Evolutionary conservation across 208 protist species (phyloP).

Genomic region (Porcisia deanei): DNA sequence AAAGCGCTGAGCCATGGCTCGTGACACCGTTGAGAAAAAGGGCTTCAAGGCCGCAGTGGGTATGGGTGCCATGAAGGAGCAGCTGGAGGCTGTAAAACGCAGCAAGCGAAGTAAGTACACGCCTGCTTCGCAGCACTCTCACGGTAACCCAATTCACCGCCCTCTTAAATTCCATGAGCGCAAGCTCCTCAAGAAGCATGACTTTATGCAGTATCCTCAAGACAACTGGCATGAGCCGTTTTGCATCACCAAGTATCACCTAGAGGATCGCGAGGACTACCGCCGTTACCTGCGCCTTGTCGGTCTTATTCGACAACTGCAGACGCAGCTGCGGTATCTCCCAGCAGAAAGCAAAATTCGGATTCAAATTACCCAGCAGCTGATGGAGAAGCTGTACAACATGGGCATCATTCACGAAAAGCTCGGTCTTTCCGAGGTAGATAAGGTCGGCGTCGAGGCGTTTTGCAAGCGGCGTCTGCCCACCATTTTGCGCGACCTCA

Average conservation of each 20-base stretch:
- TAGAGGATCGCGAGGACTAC: slow-evolving; percentile 93
- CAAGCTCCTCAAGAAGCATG: slow-evolving; percentile 90
- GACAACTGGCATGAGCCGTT: slow-evolving; percentile 93
- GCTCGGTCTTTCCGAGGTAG: slow-evolving; percentile 81
- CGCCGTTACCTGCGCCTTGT: slow-evolving; percentile 87
- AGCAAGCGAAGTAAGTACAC: slow-evolving; percentile 86
- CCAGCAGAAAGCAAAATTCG: slow-evolving; percentile 85
- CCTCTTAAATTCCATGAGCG: slow-evolving; percentile 89
- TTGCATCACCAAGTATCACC: slow-evolving; percentile 93
- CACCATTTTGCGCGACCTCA: slow-evolving; percentile 85
- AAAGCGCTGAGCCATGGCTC: slow-evolving; percentile 32
- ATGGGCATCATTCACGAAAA: slow-evolving; percentile 91
- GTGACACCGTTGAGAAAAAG: slow-evolving; percentile 66
- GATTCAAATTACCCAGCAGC: slow-evolving; percentile 90
- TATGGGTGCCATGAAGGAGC: slow-evolving; percentile 51
- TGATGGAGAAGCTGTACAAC: slow-evolving; percentile 89
- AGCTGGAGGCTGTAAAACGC: slow-evolving; percentile 61
- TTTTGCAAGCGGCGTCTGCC: slow-evolving; percentile 91
- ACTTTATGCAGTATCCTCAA: slow-evolving; percentile 93
- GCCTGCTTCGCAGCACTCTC: slow-evolving; percentile 66
- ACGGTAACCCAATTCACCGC: slow-evolving; percentile 85
- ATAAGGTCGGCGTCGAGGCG: slow-evolving; percentile 89
- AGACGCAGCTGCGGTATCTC: slow-evolving; percentile 89
- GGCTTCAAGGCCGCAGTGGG: slow-evolving; percentile 51
- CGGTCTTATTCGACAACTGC: slow-evolving; percentile 84